These are phyloP conservation scores for Pisolithus microcarpus DNA, from an alignment of 768 basidiomycete species.

Conservation along the genomic window DNA sequence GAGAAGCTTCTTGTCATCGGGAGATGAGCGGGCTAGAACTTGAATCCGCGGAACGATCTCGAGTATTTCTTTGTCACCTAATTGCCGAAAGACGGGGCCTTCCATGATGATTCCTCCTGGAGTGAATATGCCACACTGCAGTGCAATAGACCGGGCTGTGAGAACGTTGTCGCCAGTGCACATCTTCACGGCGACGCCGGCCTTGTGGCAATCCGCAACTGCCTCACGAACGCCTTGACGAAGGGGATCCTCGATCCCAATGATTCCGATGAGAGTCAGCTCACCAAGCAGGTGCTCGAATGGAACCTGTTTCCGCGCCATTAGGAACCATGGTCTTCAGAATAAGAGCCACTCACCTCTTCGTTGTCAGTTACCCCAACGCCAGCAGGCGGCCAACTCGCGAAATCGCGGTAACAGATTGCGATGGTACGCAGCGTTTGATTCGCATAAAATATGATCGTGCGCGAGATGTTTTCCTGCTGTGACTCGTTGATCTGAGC, in stretches of 20 bases:
- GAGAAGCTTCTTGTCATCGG: slow-evolving; percentile 92
- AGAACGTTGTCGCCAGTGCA: slow-evolving; percentile 97
- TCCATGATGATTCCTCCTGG: slow-evolving; percentile 97
- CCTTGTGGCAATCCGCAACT: slow-evolving; percentile 77
- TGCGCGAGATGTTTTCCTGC: slow-evolving; percentile 78
- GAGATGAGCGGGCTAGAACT: slow-evolving; percentile 94
- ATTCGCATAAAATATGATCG: slow-evolving; percentile 97
- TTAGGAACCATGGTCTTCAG: slow-evolving; percentile 3
- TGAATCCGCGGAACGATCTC: slow-evolving; percentile 89
- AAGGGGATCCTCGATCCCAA: slow-evolving; percentile 95
- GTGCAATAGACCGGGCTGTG: slow-evolving; percentile 92
- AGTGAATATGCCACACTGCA: slow-evolving; percentile 93
- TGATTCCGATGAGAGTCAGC: slow-evolving; percentile 81
- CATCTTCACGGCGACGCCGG: slow-evolving; percentile 95
- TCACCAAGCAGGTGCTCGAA: slow-evolving; percentile 64
- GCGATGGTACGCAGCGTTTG: slow-evolving; percentile 94
- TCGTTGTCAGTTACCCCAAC: slow-evolving; percentile 34
- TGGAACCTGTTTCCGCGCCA: slow-evolving; percentile 40
- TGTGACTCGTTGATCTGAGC: slow-evolving; percentile 57
- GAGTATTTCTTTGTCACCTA: slow-evolving; percentile 61
- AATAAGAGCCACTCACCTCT: slow-evolving; percentile 40
- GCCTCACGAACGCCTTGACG: slow-evolving; percentile 85
- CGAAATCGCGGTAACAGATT: slow-evolving; percentile 85
- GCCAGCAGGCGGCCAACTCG: slow-evolving; percentile 72
- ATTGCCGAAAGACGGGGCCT: slow-evolving; percentile 84